Evolutionary conservation across 2,329 filamentous ascomycete genomes (phyloP).

Genomic region (Botryotinia calthae): DNA sequence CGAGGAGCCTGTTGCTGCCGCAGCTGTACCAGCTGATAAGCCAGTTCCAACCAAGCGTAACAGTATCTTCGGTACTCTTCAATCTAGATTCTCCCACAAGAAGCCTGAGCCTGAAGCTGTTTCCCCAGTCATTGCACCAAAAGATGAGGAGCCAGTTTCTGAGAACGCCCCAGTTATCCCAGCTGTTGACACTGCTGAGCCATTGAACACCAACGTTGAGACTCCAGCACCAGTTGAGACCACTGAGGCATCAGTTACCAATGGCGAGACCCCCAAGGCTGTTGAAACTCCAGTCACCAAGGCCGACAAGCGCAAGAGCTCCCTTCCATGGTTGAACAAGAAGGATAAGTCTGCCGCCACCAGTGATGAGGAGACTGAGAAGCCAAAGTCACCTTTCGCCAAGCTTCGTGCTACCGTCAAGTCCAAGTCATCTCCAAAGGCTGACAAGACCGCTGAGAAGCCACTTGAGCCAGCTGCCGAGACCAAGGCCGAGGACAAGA

Average conservation of each 20-base stretch:
- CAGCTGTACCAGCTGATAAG: slow-evolving; percentile 30
- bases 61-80: slow-evolving; percentile 38
- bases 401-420: slow-evolving; percentile 41
- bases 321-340: slow-evolving; percentile 59
- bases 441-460: slow-evolving; percentile 47
- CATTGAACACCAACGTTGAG: slow-evolving; percentile 34
- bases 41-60: slow-evolving; percentile 38
- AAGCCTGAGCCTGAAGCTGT: slow-evolving; percentile 36
- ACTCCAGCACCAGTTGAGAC: slow-evolving; percentile 36
- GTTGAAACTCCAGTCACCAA: slow-evolving; percentile 42
- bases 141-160: slow-evolving; percentile 38
- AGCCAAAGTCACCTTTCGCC: slow-evolving; percentile 39
- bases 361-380: slow-evolving; percentile 46
- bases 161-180: slow-evolving; percentile 40
- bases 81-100: slow-evolving; percentile 35
- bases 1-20: slow-evolving; percentile 38
- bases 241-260: slow-evolving; percentile 39
- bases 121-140: slow-evolving; percentile 34
- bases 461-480: slow-evolving; percentile 35
- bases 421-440: slow-evolving; percentile 40
- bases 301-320: slow-evolving; percentile 59
- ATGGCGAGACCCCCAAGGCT: slow-evolving; percentile 42
- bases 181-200: slow-evolving; percentile 36
- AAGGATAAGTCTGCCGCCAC: slow-evolving; percentile 50
- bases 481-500: slow-evolving; percentile 21